Percentiles rank a stretch among this genome's conserved stretches.
Conservation (phyloP, 139 green algal species). For the Auxenochlorella pyrenoidosa region DNA sequence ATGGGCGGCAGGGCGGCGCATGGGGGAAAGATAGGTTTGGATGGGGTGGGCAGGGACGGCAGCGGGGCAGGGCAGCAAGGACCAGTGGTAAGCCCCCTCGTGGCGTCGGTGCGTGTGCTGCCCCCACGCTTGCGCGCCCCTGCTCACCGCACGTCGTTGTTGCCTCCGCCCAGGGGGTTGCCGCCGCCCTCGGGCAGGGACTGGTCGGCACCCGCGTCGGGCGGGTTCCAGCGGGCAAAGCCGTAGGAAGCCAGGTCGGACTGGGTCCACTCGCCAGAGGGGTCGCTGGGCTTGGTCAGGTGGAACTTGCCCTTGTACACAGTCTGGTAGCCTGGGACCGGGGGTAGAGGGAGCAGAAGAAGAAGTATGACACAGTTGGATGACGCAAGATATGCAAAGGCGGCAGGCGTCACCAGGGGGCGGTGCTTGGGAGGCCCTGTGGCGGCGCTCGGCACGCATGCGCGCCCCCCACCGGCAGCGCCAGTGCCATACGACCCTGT, state of each 20-base stretch:
- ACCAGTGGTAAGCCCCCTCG: no score
- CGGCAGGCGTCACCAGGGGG: no score
- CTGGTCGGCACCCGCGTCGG: conserved; percentile 23
- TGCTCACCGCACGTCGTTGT: conserved; percentile 26
- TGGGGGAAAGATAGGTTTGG: not conserved
- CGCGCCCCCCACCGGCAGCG: no score
- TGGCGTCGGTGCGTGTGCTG: no score
- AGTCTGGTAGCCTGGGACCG: conserved; percentile 5
- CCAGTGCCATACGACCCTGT: no score
- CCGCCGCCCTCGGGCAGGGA: conserved; percentile 24
- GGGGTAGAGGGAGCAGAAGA: no score
- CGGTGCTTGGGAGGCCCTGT: no score
- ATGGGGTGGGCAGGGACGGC: no score
- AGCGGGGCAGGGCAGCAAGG: not conserved
- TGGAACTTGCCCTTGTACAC: conserved; percentile 47
- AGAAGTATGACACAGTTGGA: no score
- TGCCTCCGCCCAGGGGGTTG: conserved; percentile 6
- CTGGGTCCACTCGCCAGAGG: conserved; percentile 2
- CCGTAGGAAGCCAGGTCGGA: conserved; percentile 33
- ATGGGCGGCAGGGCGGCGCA: no score
- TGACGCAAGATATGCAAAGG: no score
- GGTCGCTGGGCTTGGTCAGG: conserved; percentile 28
- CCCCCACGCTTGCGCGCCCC: not conserved
- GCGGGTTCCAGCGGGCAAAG: conserved; percentile 29
- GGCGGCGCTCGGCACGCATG: no score